Evolutionary conservation across 2,329 filamentous ascomycete genomes (phyloP), one percentile per base, ranked within the genome.

Genomic region (Alternaria ethzedia): DNA sequence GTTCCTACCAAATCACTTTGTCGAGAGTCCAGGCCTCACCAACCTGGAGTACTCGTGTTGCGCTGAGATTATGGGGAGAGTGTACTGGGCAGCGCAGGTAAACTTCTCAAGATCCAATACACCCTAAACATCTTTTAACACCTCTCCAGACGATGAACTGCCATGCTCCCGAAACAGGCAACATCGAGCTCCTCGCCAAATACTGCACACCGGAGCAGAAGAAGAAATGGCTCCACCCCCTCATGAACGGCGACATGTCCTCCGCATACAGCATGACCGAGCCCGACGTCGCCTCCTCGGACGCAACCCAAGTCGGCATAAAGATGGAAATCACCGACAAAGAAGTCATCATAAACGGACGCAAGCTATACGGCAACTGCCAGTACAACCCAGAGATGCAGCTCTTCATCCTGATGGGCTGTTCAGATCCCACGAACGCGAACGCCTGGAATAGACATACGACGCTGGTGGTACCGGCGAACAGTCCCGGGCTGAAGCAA

Each of bases 191-290:
- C 10, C 79, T 86, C 28, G 83, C 83, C 41, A 85, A 85, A 73
- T 86, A 84, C 77, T 84, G 84, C 71, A 85, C 79, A 13, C 75
- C 81, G 2, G 81, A 80, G 57, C 84, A 86, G 65, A 85, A 86
- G 78, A 78, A 82, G 70, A 79, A 81, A 64, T 86, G 83, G 83
- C 78, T 86, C 13, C 76, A 81, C 66, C 84, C 84, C 9, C 74
- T 86, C 30, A 77, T 86, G 64, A 83, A 83, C 47, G 83, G 84
- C 57, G 78, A 82, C 65, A 83, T 83, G 65, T 80, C 81, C 25
- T 84, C 82, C 46, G 84, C 84, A 32, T 86, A 85, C 76, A 81
- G 82, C 63, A 85, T 85, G 83, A 85, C 83, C 4, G 83, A 86
- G 71, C 84, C 84, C 13, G 82, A 85, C 63, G 80, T 83, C 50